Percentiles rank a stretch among this genome's conserved stretches.
Conservation (phyloP, 1,284 basidiomycete genomes). For the Sutorius eximius region DNA sequence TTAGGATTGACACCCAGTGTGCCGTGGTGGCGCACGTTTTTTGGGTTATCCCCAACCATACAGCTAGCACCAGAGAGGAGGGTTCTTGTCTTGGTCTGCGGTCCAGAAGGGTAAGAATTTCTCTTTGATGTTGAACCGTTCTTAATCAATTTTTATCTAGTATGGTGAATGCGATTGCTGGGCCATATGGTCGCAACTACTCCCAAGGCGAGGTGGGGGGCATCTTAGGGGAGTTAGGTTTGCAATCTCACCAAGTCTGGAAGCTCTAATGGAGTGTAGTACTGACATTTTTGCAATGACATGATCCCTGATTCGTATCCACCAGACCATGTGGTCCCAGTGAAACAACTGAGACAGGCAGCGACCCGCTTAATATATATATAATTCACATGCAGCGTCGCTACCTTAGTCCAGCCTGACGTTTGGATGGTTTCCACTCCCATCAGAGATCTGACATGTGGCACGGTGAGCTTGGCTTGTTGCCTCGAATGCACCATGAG, state of each 20-base stretch:
- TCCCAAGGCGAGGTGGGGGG: conserved; percentile 74
- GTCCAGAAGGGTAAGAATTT: conserved; percentile 70
- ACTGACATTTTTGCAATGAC: not conserved
- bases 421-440: too few relatives aligned
- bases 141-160: conserved; percentile 38
- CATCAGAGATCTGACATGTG: too few relatives aligned
- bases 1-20: conserved; percentile 34
- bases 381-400: too few relatives aligned
- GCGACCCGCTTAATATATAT: not conserved
- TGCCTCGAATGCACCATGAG: too few relatives aligned
- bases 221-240: conserved; percentile 64
- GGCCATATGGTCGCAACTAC: conserved; percentile 71
- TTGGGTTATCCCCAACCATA: conserved; percentile 26
- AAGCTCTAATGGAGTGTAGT: conserved; percentile 50
- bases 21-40: conserved; percentile 48
- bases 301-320: not conserved
- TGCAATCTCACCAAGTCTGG: conserved; percentile 60
- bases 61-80: conserved; percentile 35
- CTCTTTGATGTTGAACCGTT: not conserved
- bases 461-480: too few relatives aligned
- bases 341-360: not conserved
- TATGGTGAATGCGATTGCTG: conserved; percentile 73
- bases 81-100: conserved; percentile 70
- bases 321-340: not conserved
- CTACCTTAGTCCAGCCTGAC: too few relatives aligned